These are phyloP conservation scores for Solanum corneliomulleri DNA, from an alignment of 257 asterid genomes.

Conservation along the genomic window DNA sequence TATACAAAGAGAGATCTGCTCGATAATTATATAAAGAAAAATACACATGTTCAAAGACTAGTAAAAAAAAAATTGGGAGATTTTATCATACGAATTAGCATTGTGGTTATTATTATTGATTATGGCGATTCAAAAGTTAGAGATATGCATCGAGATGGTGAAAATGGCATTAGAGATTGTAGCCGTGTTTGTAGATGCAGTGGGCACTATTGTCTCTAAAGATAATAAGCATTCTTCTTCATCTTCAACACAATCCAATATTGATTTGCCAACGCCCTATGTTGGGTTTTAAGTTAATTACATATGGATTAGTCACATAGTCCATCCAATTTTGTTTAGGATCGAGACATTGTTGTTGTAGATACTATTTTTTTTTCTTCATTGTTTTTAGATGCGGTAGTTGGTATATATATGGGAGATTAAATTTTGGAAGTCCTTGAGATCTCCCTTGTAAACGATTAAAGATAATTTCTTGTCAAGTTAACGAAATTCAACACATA, in stretches of 20 bases:
- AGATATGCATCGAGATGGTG: not conserved
- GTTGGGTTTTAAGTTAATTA: not conserved
- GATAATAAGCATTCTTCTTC: not conserved
- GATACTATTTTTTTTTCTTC: no score
- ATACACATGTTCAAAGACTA: not conserved
- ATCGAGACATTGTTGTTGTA: not conserved
- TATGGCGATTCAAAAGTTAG: not conserved
- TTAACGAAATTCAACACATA: not conserved
- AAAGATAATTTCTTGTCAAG: not conserved
- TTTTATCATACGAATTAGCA: not conserved
- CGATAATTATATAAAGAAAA: not conserved
- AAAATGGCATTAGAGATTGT: not conserved
- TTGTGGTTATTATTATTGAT: not conserved
- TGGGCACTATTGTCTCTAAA: not conserved
- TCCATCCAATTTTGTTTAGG: not conserved
- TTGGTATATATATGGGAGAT: not conserved
- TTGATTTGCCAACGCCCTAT: not conserved
- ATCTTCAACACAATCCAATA: not conserved
- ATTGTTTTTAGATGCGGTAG: not conserved
- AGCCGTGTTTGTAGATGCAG: not conserved
- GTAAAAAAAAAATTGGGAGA: not conserved
- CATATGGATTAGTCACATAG: not conserved
- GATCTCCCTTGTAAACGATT: not conserved
- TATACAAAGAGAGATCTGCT: not conserved
- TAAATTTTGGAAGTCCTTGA: not conserved